Evolutionary conservation across 495 filamentous ascomycete genomes (phyloP), one percentile per base, ranked within the genome.

Genomic region (Penicillium canariense): DNA sequence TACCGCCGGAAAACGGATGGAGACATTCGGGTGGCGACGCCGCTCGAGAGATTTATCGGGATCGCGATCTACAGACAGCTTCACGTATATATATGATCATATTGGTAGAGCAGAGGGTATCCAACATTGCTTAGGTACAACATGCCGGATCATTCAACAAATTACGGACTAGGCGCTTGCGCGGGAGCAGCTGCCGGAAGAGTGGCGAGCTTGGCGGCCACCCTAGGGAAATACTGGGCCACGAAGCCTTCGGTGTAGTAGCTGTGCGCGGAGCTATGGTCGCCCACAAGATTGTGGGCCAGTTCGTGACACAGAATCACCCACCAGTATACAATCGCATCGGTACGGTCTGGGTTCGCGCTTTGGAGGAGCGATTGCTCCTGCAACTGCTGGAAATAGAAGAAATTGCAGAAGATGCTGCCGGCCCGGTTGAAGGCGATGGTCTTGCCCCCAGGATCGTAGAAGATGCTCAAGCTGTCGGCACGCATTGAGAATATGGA

Each of bases 351-450:
- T 39, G 76, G 66, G 20, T 32, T 61, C 20, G 72, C 35, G 30
- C 60, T 66, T 54, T 72, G 66, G 14, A 77, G 72, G 12, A 77
- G 57, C 14, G 75, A 63, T 25, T 68, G 66, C 48, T 80, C 71
- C 68, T 98, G 94, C 26, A 96, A 69, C 59, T 91, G 82, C 46
- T 86, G 77, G 60, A 91, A 97, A 72, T 89, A 97, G 30, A 89
- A 78, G 56, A 91, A 82, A 62, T 97, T 99, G 78, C 91, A 97
- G 76, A 97, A 97, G 28, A 97, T 81, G 59, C 85, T 87, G 42
- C 92, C 91, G 35, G 80, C 79, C 20, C 77, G 77, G 65, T 97
- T 99, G 80, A 99, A 99, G 0, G 95, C 94, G 54, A 99, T 96
- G 1, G 91, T 90, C 56, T 79, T 81, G 8, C 89, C 86, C 8